Conservation (phyloP, 768 basidiomycete genomes). For the button mushroom (Agaricus bisporus) region DNA sequence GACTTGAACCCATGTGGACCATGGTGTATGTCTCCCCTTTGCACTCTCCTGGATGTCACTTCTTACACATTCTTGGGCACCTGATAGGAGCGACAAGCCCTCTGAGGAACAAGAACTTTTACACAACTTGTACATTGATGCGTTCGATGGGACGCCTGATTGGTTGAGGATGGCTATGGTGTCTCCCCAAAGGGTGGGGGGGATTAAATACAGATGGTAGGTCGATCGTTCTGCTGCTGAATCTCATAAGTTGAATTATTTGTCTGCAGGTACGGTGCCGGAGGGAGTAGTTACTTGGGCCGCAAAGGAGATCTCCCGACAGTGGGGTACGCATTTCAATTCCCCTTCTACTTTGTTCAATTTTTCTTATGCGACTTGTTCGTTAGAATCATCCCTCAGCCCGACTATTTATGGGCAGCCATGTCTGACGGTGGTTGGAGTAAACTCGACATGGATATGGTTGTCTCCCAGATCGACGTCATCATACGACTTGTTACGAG, state of each 20-base stretch:
- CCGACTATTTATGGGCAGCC: constrained; percentile 25
- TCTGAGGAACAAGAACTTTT: constrained; percentile 9
- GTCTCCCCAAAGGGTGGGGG: constrained; percentile 20
- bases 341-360: too few relatives aligned
- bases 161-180: constrained; percentile 23
- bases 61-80: neutral
- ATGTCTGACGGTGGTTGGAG: constrained; percentile 26
- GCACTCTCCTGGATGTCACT: neutral
- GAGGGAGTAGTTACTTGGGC: constrained; percentile 23
- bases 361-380: neutral
- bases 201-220: constrained; percentile 16
- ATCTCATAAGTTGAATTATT: neutral
- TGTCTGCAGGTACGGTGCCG: constrained; percentile 20
- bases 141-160: constrained; percentile 21
- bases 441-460: constrained; percentile 19
- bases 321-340: constrained; percentile 17
- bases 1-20: constrained; percentile 26
- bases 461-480: constrained; percentile 23
- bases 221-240: neutral
- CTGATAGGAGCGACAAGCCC: constrained; percentile 17
- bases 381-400: constrained; percentile 23
- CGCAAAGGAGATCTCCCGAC: constrained; percentile 20
- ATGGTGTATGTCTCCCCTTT: constrained; percentile 19
- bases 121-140: constrained; percentile 20
- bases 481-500: constrained; percentile 18